Conservation (phyloP, 768 basidiomycete species). For the Mrakia frigida region DNA sequence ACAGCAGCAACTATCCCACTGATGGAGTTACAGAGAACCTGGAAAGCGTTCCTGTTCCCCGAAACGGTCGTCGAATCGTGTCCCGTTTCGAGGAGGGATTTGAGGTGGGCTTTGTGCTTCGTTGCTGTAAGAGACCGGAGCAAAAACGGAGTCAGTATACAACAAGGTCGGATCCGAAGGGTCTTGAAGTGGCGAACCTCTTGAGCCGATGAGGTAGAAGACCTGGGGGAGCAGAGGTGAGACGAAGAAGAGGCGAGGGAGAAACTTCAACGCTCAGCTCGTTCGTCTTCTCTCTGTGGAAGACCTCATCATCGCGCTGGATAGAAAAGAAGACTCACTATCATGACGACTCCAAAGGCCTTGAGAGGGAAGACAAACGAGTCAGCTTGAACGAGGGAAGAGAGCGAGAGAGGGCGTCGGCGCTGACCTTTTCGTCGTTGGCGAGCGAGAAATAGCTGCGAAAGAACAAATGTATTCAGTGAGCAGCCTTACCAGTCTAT, state of each 20-base stretch:
- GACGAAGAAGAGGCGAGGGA: neutral
- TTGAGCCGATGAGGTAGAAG: constrained; percentile 8
- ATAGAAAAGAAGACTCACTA: neutral
- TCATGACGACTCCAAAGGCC: too few species aligned
- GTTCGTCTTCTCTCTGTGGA: too few species aligned
- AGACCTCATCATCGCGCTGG: too few species aligned
- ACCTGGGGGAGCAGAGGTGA: neutral
- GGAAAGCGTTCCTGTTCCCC: constrained; percentile 6
- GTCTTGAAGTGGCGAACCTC: too few species aligned
- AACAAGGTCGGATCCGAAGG: too few species aligned
- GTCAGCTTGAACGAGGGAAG: neutral
- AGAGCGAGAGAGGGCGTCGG: too few species aligned
- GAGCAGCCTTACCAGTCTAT: too few species aligned
- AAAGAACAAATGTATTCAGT: too few species aligned
- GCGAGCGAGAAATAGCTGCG: too few species aligned
- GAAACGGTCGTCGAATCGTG: neutral
- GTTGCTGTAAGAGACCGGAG: neutral
- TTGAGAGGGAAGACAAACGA: neutral
- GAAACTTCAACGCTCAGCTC: neutral
- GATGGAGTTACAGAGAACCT: constrained; percentile 9
- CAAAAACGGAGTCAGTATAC: too few species aligned
- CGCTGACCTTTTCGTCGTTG: too few species aligned
- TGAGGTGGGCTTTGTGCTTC: constrained; percentile 7
- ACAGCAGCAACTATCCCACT: neutral
- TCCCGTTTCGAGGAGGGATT: constrained; percentile 4